phyloP scores from a whole-genome alignment of 2,329 filamentous ascomycete species.

The Verticillium tricorpus region DNA sequence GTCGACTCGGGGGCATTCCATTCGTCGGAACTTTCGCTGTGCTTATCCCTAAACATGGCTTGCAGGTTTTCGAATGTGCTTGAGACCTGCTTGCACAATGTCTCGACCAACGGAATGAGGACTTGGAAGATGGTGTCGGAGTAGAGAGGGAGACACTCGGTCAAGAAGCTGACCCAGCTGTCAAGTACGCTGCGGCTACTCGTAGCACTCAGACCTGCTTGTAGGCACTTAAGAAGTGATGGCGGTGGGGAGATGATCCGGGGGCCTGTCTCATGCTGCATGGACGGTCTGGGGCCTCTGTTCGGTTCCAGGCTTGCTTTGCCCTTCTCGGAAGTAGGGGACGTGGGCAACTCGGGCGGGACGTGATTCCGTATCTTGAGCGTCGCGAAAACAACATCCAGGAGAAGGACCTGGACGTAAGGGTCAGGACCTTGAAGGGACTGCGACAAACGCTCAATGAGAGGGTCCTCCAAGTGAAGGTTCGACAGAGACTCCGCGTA shows the following conservation, averaged over 20 bases:
- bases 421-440: constrained; percentile 59
- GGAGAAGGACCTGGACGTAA: constrained; percentile 69
- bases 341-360: constrained; percentile 33
- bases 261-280: constrained; percentile 23
- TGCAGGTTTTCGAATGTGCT: constrained; percentile 68
- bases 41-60: constrained; percentile 47
- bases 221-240: constrained; percentile 76
- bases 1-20: constrained; percentile 61
- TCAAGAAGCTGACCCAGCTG: constrained; percentile 85
- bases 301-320: constrained; percentile 35
- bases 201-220: constrained; percentile 71
- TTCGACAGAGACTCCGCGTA: constrained; percentile 54
- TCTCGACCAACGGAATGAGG: constrained; percentile 85
- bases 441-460: constrained; percentile 64
- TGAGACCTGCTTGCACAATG: constrained; percentile 74
- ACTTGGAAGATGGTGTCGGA: constrained; percentile 83
- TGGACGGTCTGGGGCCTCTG: constrained; percentile 33
- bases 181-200: constrained; percentile 76
- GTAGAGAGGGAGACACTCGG: constrained; percentile 80
- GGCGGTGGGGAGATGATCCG: constrained; percentile 53
- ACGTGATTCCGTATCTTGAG: constrained; percentile 59
- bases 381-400: constrained; percentile 72
- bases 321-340: constrained; percentile 44
- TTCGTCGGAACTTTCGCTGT: constrained; percentile 15
- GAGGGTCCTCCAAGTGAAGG: constrained; percentile 64